phyloP scores from a whole-genome alignment of 2,329 filamentous ascomycete species.

The Emmonsia crescens region DNA sequence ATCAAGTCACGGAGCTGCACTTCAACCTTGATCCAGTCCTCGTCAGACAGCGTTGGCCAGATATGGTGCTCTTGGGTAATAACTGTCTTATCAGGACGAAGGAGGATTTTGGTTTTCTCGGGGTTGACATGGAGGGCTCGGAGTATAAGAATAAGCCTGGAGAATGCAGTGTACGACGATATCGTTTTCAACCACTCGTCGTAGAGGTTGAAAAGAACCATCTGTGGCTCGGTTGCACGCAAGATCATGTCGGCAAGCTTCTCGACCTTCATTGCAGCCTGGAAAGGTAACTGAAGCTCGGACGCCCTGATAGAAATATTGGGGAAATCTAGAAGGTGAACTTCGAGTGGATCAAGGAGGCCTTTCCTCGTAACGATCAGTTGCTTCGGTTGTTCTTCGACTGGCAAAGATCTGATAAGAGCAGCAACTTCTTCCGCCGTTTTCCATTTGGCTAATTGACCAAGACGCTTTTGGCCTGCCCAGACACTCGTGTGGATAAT shows the following conservation, averaged over 20 bases:
- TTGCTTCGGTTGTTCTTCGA: slow-evolving; percentile 98
- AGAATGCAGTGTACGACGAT: slow-evolving; percentile 97
- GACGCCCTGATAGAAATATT: slow-evolving; percentile 98
- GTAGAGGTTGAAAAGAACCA: slow-evolving; percentile 98
- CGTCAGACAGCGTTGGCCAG: slow-evolving; percentile 87
- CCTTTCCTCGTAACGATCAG: slow-evolving; percentile 97
- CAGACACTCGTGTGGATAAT: slow-evolving; percentile 99
- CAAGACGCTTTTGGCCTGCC: slow-evolving; percentile 98
- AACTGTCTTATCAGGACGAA: slow-evolving; percentile 93
- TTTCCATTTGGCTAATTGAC: slow-evolving; percentile 98
- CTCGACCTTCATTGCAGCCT: slow-evolving; percentile 99
- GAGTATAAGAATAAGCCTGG: slow-evolving; percentile 82
- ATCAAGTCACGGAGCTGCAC: slow-evolving; percentile 91
- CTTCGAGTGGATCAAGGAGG: slow-evolving; percentile 90
- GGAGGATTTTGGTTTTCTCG: slow-evolving; percentile 92
- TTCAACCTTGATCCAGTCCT: slow-evolving; percentile 99
- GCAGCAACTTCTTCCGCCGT: slow-evolving; percentile 99
- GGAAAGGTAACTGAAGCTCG: slow-evolving; percentile 93
- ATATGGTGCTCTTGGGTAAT: slow-evolving; percentile 99
- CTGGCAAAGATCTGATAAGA: slow-evolving; percentile 84
- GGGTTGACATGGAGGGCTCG: slow-evolving; percentile 94
- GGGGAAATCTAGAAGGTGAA: slow-evolving; percentile 94
- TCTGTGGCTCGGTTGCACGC: slow-evolving; percentile 95
- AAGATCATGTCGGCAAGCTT: slow-evolving; percentile 99
- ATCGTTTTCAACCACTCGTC: slow-evolving; percentile 99